Base-by-base conservation (phyloP, 139 green algal genomes). In the Dunaliella primolecta region DNA sequence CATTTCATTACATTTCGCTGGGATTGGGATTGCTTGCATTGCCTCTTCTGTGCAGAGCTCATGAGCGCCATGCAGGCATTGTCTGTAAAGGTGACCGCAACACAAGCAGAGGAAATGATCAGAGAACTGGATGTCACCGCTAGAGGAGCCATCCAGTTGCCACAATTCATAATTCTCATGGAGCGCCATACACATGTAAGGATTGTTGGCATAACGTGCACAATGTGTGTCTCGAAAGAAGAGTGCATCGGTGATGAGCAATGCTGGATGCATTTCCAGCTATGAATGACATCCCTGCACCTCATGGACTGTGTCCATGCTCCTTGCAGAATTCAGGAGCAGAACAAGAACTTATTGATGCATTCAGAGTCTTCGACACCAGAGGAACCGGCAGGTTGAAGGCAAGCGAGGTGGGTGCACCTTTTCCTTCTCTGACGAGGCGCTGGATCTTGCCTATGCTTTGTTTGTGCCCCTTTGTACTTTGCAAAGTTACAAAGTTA, bases 131-230 rank as follows among this genome's bases (percentile, higher is more conserved):
- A 99, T 87, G 94, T 94, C 21, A 96, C 99, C 87, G 96, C 95
- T 38, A 98, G 98, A 87, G 97, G 97, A 3, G 99, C 96, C 33
- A 99, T 99, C 83, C 97, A 99, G 89, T 99, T 99, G 81, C 95
- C 96, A 2, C 97, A 99, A 93, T 99, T 99, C 87, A 87, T 99
- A 2, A 96, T 94, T 87, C 92, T 99, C 36, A 99, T 99, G 97
- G 93, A 94, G 2, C 89, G 94, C 75, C 98, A 99, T 87, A 99
- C 98, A 95, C 98, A 99, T 94, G 94, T 95, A 64, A n/a, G n/a
- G n/a, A n/a, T n/a, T n/a, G n/a, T n/a, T n/a, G n/a, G n/a, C n/a
- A n/a, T n/a, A n/a, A n/a, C n/a, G n/a, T n/a, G n/a, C n/a, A n/a
- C n/a, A n/a, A n/a, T n/a, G n/a, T n/a, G n/a, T n/a, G n/a, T n/a